Evolutionary conservation across 106 monocot species (phyloP).

Genomic region (Posidonia australis): DNA sequence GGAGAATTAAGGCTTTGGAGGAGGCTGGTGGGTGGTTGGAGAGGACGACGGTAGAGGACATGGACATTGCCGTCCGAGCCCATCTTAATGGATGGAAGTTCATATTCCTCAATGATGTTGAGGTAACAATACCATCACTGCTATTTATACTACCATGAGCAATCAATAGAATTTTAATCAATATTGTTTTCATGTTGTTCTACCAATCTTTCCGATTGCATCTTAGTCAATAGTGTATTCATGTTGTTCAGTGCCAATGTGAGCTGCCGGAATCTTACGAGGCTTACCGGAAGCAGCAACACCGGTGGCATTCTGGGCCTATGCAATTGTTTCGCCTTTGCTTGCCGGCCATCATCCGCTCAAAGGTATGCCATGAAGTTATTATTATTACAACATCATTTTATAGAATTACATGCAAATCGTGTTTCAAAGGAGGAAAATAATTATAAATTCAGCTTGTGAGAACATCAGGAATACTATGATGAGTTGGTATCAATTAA

Average conservation of each 20-base stretch:
- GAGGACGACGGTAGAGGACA: constrained; percentile 83
- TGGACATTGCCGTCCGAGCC: constrained; percentile 84
- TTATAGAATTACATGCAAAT: no score
- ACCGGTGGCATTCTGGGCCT: constrained; percentile 90
- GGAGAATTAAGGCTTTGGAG: constrained; percentile 92
- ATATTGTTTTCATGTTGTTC: background rate
- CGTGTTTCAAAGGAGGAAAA: no score
- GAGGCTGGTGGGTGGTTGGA: constrained; percentile 93
- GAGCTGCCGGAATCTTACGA: constrained; percentile 83
- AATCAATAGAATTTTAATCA: background rate
- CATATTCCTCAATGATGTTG: constrained; percentile 87
- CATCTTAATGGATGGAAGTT: constrained; percentile 96
- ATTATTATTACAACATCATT: no score
- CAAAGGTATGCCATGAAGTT: constrained; percentile 32
- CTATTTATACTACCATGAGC: background rate
- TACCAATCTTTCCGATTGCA: background rate
- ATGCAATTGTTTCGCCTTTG: constrained; percentile 88
- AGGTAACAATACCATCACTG: constrained; percentile 26
- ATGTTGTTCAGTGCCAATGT: constrained; percentile 56
- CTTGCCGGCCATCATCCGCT: constrained; percentile 51
- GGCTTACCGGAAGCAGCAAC: constrained; percentile 83
- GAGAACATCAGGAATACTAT: no score
- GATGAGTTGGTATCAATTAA: no score
- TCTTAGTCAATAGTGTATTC: background rate
- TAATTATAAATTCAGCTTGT: no score